Evolutionary conservation across 179 eudicot genomes (phyloP).

Genomic region (Drosera spatulata): DNA sequence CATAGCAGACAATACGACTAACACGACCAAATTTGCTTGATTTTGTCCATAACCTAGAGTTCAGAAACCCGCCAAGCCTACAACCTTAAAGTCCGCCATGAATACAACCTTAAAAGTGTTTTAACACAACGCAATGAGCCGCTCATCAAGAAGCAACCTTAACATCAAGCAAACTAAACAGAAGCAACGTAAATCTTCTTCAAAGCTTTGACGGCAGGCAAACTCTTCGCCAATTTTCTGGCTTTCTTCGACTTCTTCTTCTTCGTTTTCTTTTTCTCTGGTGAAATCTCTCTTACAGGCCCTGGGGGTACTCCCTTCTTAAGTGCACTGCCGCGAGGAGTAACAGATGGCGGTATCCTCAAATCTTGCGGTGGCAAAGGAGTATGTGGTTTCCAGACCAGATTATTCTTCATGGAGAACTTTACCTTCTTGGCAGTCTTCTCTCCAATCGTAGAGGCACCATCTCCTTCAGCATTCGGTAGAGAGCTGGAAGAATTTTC

Average conservation of each 20-base stretch:
- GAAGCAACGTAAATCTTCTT: too few relatives aligned
- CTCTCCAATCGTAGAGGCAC: constrained; percentile 25
- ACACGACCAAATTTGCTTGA: too few relatives aligned
- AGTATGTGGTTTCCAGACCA: constrained; percentile 83
- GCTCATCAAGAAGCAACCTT: too few relatives aligned
- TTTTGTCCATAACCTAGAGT: too few relatives aligned
- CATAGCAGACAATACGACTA: too few relatives aligned
- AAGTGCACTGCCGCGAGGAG: constrained; percentile 93
- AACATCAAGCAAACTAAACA: too few relatives aligned
- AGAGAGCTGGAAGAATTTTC: constrained; percentile 4
- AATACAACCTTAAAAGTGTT: too few relatives aligned
- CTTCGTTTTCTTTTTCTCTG: constrained; percentile 46
- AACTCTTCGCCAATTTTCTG: too few relatives aligned
- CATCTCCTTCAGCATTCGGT: constrained; percentile 18
- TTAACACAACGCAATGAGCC: too few relatives aligned
- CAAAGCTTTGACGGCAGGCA: too few relatives aligned
- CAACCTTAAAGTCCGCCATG: too few relatives aligned
- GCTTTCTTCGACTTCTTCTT: constrained; percentile 22
- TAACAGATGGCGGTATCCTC: constrained; percentile 82
- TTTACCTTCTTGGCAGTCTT: constrained; percentile 68
- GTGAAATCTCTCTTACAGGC: constrained; percentile 54
- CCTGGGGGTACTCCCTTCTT: constrained; percentile 89
- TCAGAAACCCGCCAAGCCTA: too few relatives aligned
- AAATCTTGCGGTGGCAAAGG: constrained; percentile 83
- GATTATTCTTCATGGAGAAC: constrained; percentile 81